Evolutionary conservation across 73 alveolate genomes (phyloP).

Genomic region (Stentor roeselii): DNA sequence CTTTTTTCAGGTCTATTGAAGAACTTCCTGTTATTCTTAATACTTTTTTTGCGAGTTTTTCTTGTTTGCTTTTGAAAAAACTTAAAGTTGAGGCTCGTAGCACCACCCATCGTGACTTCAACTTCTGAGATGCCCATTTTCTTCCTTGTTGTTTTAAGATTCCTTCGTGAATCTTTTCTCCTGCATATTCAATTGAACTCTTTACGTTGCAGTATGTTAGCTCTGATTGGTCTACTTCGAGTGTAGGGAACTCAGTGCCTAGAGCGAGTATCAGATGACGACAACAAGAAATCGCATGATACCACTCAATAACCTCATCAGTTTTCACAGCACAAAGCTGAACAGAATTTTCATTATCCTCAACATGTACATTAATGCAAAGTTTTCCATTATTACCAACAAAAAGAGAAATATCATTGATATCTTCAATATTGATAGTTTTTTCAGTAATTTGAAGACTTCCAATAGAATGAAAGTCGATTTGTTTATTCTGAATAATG

Average conservation of each 20-base stretch:
- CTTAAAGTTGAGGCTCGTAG: background rate
- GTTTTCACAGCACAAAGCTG: background rate
- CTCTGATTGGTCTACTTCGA: background rate
- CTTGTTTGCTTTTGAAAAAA: background rate
- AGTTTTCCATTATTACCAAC: background rate
- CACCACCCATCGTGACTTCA: background rate
- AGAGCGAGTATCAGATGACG: background rate
- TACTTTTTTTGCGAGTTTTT: background rate
- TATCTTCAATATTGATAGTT: background rate
- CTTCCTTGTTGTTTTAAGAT: constrained; percentile 9
- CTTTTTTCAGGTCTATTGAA: background rate
- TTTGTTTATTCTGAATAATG: background rate
- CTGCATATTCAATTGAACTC: background rate
- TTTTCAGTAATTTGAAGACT: background rate
- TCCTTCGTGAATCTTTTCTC: constrained; percentile 17
- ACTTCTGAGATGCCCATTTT: background rate
- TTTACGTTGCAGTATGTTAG: background rate
- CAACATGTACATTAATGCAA: background rate
- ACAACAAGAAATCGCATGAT: background rate
- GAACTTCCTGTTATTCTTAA: background rate
- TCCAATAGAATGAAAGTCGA: background rate
- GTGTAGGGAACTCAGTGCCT: background rate
- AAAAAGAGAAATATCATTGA: background rate
- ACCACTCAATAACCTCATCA: constrained; percentile 20
- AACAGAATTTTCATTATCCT: background rate